Percentiles rank a stretch among this genome's conserved stretches.
phyloP scores from a whole-genome alignment of 2,329 filamentous ascomycete genomes.

The Cercospora sp. region DNA sequence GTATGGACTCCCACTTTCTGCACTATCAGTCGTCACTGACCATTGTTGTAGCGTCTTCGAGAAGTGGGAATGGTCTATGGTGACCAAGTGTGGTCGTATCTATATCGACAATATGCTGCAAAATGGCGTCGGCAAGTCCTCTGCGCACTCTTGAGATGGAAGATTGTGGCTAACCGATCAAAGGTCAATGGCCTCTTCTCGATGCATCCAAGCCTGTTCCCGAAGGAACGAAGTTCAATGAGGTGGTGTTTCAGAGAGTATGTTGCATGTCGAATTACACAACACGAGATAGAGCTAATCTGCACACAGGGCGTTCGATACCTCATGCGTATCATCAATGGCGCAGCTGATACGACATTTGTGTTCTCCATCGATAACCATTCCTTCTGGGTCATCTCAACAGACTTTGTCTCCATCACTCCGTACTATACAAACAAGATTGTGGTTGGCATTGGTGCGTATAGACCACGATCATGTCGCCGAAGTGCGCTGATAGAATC shows the following conservation, averaged over 20 bases:
- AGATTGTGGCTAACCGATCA: background rate
- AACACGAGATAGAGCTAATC: background rate
- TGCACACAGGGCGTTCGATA: slow-evolving; percentile 20
- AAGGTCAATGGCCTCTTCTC: slow-evolving; percentile 2
- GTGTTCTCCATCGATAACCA: slow-evolving; percentile 48
- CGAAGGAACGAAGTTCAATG: background rate
- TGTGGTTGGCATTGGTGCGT: slow-evolving; percentile 40
- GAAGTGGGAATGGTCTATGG: slow-evolving; percentile 4
- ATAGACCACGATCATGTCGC: background rate
- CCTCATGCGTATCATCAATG: slow-evolving; percentile 37
- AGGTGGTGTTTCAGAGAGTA: background rate
- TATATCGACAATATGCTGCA: slow-evolving; percentile 1
- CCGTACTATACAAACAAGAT: slow-evolving; percentile 42
- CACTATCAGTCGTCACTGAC: background rate
- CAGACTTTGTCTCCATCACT: slow-evolving; percentile 42
- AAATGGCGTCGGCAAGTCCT: background rate
- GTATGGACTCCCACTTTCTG: slow-evolving; percentile 23
- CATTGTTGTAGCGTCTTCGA: background rate
- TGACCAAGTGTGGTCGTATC: slow-evolving; percentile 1
- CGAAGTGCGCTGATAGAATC: background rate
- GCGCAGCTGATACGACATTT: slow-evolving; percentile 44
- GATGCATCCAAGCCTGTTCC: background rate
- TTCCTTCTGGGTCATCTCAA: slow-evolving; percentile 42
- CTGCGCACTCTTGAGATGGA: background rate
- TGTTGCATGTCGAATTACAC: background rate